Conservation (phyloP, 805 yeast genomes). For the Wickerhamiella dianesei region DNA sequence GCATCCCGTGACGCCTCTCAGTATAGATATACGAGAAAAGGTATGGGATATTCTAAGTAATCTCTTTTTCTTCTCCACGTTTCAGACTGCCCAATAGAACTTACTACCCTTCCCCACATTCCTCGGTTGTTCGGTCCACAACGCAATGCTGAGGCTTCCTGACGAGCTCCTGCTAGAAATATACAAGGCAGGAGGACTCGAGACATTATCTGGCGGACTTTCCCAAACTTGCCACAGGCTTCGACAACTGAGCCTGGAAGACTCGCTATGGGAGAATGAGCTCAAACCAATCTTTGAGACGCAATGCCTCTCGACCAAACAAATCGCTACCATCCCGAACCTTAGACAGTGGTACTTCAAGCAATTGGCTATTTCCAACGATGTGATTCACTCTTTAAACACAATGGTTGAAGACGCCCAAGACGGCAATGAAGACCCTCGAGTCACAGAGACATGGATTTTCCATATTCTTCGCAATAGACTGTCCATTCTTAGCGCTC, state of each 20-base stretch:
- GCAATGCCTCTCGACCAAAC: conserved; percentile 9
- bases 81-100: no score
- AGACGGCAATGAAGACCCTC: conserved; percentile 13
- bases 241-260: conserved; percentile 14
- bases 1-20: neutral
- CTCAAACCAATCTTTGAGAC: conserved; percentile 4
- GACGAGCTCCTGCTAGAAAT: conserved; percentile 14
- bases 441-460: conserved; percentile 6
- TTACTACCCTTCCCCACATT: neutral
- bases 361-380: conserved; percentile 7
- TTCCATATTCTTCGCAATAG: conserved; percentile 11
- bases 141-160: conserved; percentile 12
- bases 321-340: conserved; percentile 10
- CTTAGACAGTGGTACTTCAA: conserved; percentile 12
- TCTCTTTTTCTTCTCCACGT: neutral
- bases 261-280: conserved; percentile 14
- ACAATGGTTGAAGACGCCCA: conserved; percentile 14
- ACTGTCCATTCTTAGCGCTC: conserved; percentile 7
- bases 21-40: neutral
- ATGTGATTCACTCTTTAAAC: conserved; percentile 11
- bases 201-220: conserved; percentile 13
- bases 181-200: conserved; percentile 12
- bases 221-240: conserved; percentile 14
- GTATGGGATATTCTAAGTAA: no score
- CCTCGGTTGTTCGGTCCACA: no score